Base-by-base conservation (phyloP, 176 grass and related monocot genomes). In the Aegilops umbellulata region DNA sequence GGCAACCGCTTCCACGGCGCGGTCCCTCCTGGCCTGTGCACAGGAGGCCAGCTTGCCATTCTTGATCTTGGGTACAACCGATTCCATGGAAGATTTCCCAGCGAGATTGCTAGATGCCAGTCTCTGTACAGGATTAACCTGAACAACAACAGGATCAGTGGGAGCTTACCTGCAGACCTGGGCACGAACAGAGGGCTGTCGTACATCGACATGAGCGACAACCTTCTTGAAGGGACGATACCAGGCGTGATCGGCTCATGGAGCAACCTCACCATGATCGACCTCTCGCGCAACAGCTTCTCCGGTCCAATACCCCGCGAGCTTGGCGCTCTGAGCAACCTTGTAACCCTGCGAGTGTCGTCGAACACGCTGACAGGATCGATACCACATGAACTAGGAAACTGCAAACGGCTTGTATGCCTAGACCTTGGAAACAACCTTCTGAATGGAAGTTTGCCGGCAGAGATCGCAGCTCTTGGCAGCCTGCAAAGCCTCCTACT, bases 241-340 rank as follows among this genome's bases (percentile, higher is more conserved):
- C 90, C 90, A 1, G 47, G 78, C n/a, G 32, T 7, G 9, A 39
- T 92, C 10, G 77, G 90, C 20, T 86, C 69, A 12, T 88, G 86
- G 86, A 58, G 69, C 53, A 92, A 92, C 36, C 86, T 92, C 66
- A 80, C 90, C 55, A 86, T 77, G 82, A 30, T 92, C 51, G 86
- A 92, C 46, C 30, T 88, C 31, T 86, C 90, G 2, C 41, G 62
- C 22, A 92, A 92, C 53, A 24, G 5, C 12, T 86, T 92, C 65
- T 67, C 62, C 6, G 90, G 90, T 20, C 55, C 82, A 10, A 86
- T 92, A 55, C 90, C 90, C 65, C 70, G 5, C 12, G 90, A 92
- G 42, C 17, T 92, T 1, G 86, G 82, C 5, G 67, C 55, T 31
- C 73, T 92, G 0, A 79, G 32, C 27, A 92, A 89, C 8, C 82